Base-by-base conservation (phyloP, 495 filamentous ascomycete species). In the Aspergillus hancockii region DNA sequence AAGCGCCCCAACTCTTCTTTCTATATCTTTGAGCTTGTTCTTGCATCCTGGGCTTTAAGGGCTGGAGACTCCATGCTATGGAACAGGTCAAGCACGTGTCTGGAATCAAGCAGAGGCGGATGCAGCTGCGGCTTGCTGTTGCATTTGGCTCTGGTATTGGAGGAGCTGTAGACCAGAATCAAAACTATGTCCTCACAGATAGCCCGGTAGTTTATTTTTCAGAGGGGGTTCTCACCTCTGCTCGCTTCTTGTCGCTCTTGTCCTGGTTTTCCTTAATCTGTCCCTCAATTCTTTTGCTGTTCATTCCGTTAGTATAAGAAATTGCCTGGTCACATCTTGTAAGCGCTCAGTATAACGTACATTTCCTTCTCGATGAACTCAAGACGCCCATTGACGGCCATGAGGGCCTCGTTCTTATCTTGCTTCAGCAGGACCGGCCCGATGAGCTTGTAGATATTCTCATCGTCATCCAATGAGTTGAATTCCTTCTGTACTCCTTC, bases 341-440 rank as follows among this genome's bases (percentile, higher is more conserved):
- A 14, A 8, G 16, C 4, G 40, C 21, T 30, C 28, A 46, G 34
- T 51, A 51, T 59, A 47, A 65, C 84, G 62, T 72, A 98, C 94
- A 97, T 95, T 64, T 98, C 95, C 67, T 92, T 91, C 63, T 87
- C 82, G 60, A 98, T 98, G 62, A 93, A 98, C 58, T 96, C 91
- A 55, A 98, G 72, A 10, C 94, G 85, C 46, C 90, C 89, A 60
- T 93, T 89, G 31, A 98, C 95, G 7, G 92, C 91, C 83, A 90
- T 88, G 50, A 88, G 81, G 0, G 95, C 94, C 64, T 98, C 94
- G 3, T 78, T 73, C 66, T 88, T 90, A 13, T 98, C 94, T 72
- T 98, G 95, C 78, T 98, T 97, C 66, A 98, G 73, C 49, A 99
- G 79, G 10, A 98, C 90, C 0, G 94, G 94, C 1, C 94, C 94